Base-by-base conservation (phyloP, 176 grass and related monocot species). In the Neostapfia colusana region DNA sequence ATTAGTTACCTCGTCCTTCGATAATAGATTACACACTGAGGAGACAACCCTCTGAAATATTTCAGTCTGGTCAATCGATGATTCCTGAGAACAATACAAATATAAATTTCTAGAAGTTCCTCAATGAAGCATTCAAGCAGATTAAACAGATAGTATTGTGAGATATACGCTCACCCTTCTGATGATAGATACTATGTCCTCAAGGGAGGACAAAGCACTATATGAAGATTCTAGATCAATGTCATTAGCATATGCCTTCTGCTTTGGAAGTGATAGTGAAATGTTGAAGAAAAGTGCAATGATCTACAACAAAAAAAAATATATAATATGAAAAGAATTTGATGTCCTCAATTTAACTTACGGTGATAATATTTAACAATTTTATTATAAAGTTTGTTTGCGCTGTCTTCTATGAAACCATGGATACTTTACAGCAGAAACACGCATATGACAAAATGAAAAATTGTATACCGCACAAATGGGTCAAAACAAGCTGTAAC, bases 191-290 rank as follows among this genome's bases (percentile, higher is more conserved):
- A 97, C 82, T 76, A 93, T 88, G 70, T 97, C 95, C 85, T 97
- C 95, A 8, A 97, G 79, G 83, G 91, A 93, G 61, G 91, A 93
- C 69, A 97, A 89, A 70, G 95, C 91, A 85, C 78, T 67, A 27
- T 97, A 97, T 38, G 95, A 91, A 84, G 90, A 86, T 89, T 97
- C 95, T 77, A 97, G 81, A 86, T 97, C 95, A 28, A 89, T 72
- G 54, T 88, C 91, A 80, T 67, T 88, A 67, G 76, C 62, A 59
- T 87, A 88, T 67, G 88, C 65, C 60, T 89, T 90, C 70, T 93
- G 87, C 80, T 91, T 97, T 65, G 95, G 95, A 79, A 97, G 91
- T 61, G 91, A 97, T 74, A 97, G 87, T 58, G 95, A 89, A 50
- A 97, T 88, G 76, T 85, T 88, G 87, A 97, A 97, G 79, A 97